Percentiles rank a stretch among this genome's conserved stretches.
Conservation (phyloP, 2,329 filamentous ascomycete species). For the Epichloe amarillans region DNA sequence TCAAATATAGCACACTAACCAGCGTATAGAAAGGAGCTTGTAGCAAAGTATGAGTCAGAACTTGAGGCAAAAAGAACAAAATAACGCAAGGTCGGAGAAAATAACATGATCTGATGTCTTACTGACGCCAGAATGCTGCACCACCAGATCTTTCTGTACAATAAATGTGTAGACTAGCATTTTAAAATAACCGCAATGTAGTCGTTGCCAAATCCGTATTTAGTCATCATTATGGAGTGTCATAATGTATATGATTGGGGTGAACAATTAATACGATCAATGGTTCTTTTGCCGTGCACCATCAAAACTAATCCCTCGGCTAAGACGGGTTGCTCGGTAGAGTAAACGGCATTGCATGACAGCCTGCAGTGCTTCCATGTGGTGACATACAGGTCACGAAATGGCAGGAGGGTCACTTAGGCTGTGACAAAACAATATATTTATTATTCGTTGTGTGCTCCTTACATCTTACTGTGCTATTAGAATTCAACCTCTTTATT, state of each 20-base stretch:
- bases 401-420: no score
- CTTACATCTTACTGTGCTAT: no score
- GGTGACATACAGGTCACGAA: no score
- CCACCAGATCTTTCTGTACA: neutral
- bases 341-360: neutral
- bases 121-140: neutral
- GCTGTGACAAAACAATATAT: no score
- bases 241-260: no score
- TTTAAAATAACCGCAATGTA: neutral
- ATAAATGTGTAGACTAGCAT: neutral
- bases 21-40: constrained; percentile 39
- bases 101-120: neutral
- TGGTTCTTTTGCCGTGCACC: neutral
- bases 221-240: neutral
- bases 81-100: constrained; percentile 15
- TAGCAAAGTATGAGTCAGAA: constrained; percentile 46
- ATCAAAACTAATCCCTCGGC: neutral
- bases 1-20: neutral
- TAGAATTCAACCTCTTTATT: no score
- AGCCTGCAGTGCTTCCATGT: no score
- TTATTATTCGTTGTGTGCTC: no score
- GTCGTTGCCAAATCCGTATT: neutral
- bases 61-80: constrained; percentile 43
- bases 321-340: neutral
- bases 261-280: neutral